Evolutionary conservation across 2,329 filamentous ascomycete species (phyloP), one percentile per base, ranked within the genome.

Genomic region (Colletotrichum liriopes): DNA sequence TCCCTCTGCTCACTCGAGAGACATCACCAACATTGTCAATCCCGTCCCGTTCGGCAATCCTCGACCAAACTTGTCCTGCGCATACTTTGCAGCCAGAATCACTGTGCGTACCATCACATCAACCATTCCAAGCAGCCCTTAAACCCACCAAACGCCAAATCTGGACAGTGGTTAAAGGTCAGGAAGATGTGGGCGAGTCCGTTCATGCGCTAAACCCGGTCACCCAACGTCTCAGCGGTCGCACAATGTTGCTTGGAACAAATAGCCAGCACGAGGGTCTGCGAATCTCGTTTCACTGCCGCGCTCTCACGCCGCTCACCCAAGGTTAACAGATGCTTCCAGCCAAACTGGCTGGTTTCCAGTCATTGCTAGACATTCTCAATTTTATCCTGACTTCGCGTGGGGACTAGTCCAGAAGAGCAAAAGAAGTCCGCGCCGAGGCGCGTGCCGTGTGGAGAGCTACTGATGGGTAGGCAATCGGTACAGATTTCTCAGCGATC

Each of bases 181-280:
- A 26, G 23, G 2, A 26, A 26, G 23, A 26, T 26, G 2, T 26
- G 23, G 23, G 23, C 23, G 23, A 26, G 23, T 26, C 23, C 23
- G 23, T 26, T 26, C 23, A 26, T 26, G 23, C 23, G 23, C 23
- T 26, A 26, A 26, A 26, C 23, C 23, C 23, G 23, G 23, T 2
- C 23, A 26, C 23, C 23, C 23, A 26, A 26, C 23, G 23, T 26
- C 23, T 26, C 26, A 39, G 43, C 20, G 18, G 18, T 35, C 37
- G 49, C 37, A 43, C 35, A 18, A 18, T 26, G 47, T 32, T 54
- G 37, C 35, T n/a, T 63, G 29, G 18, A 9, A 9, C 23, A 23
- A 54, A 23, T n/a, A 64, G 51, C 61, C 37, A 54, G 54, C 49
- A 45, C 37, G 16, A 51, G 45, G 52, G 29, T 52, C 65, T 69